phyloP scores from a whole-genome alignment of 371 early-diverging fungal species.

The Rhizopus arrhizus region DNA sequence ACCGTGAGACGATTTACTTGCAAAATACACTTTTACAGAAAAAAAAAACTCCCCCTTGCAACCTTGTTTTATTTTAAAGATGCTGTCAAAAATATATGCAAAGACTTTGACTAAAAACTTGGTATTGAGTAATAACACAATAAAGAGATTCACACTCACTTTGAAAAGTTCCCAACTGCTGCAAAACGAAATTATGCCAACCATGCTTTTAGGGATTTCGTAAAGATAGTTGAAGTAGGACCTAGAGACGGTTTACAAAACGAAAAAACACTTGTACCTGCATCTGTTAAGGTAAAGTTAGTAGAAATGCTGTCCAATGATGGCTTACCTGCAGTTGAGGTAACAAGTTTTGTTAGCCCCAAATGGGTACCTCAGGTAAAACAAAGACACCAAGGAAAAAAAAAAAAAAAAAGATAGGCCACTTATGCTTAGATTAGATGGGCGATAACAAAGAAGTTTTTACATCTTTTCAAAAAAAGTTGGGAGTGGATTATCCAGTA shows the following conservation, averaged over 20 bases:
- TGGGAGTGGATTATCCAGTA: constrained; percentile 83
- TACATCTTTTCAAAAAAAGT: constrained; percentile 60
- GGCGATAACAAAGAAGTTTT: constrained; percentile 83
- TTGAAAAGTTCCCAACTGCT: not conserved
- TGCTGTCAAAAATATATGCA: constrained; percentile 10
- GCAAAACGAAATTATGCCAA: constrained; percentile 11
- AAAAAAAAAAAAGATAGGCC: not conserved
- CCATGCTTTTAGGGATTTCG: constrained; percentile 32
- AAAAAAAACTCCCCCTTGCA: not conserved
- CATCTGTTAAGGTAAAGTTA: constrained; percentile 79
- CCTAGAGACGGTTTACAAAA: constrained; percentile 98
- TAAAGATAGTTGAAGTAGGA: constrained; percentile 91
- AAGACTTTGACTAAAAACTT: not conserved
- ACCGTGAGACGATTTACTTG: constrained; percentile 20
- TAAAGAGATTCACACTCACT: not conserved
- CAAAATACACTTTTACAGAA: not conserved
- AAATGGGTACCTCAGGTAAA: constrained; percentile 96
- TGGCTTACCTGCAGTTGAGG: constrained; percentile 88
- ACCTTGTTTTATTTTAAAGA: not conserved
- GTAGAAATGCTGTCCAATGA: constrained; percentile 81
- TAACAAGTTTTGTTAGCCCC: constrained; percentile 95
- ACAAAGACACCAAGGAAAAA: no score
- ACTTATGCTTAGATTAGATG: constrained; percentile 61
- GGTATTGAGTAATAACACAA: not conserved
- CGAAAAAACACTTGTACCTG: constrained; percentile 84